Percentiles rank a stretch among this genome's conserved stretches.
These are phyloP conservation scores for Elaphomyces granulatus DNA, from an alignment of 495 filamentous ascomycete genomes.

Conservation along the genomic window DNA sequence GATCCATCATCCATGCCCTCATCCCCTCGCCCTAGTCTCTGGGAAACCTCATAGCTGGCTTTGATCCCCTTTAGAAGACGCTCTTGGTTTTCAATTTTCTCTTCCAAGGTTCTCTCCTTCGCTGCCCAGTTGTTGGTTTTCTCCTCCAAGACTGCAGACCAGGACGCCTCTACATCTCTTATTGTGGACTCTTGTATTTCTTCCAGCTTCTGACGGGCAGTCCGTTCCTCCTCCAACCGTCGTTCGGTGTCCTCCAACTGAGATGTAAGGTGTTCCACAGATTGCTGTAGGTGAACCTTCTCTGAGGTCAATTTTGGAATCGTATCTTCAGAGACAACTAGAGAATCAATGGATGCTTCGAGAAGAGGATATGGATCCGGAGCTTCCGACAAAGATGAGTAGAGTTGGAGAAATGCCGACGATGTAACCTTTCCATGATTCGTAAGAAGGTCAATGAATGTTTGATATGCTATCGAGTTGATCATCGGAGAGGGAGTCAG, in stretches of 20 bases:
- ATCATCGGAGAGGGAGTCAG: not conserved
- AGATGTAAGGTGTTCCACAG: constrained; percentile 64
- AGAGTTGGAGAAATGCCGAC: constrained; percentile 79
- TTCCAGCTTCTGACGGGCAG: constrained; percentile 58
- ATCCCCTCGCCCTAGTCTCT: constrained; percentile 61
- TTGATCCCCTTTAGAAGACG: constrained; percentile 86
- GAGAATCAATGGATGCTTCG: constrained; percentile 88
- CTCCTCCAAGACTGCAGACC: constrained; percentile 83
- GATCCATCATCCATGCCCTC: constrained; percentile 44
- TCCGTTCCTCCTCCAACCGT: constrained; percentile 57
- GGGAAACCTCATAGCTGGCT: constrained; percentile 92
- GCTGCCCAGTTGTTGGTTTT: constrained; percentile 94
- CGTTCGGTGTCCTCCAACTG: constrained; percentile 80
- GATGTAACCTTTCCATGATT: constrained; percentile 88
- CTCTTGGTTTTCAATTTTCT: constrained; percentile 90
- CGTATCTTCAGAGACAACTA: constrained; percentile 79
- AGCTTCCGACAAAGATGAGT: constrained; percentile 85
- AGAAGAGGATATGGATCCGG: constrained; percentile 94
- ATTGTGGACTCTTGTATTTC: constrained; percentile 58
- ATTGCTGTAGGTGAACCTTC: constrained; percentile 71
- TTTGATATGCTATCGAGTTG: constrained; percentile 63
- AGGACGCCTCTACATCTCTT: constrained; percentile 78
- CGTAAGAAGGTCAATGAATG: constrained; percentile 89
- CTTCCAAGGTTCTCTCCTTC: constrained; percentile 81
- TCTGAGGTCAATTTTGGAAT: constrained; percentile 75